phyloP scores from a whole-genome alignment of 108 stramenopile genomes.

The Fistulifera pelliculosa region DNA sequence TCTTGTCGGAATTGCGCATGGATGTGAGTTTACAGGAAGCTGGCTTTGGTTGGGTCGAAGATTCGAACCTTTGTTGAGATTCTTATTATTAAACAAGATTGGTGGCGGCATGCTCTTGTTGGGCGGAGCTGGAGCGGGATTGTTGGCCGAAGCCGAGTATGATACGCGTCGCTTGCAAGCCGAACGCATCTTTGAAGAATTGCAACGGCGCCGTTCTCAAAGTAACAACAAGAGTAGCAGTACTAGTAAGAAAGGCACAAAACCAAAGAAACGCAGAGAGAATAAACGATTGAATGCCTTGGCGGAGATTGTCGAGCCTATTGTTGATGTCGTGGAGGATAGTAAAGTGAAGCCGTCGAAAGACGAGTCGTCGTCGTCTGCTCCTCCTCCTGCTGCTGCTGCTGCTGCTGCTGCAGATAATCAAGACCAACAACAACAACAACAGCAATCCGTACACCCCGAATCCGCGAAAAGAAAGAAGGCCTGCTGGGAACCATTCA shows the following conservation, averaged over 20 bases:
- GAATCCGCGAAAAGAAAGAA: constrained; percentile 1
- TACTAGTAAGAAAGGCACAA: constrained; percentile 29
- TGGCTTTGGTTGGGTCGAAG: constrained; percentile 71
- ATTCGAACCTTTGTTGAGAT: constrained; percentile 29
- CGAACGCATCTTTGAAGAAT: constrained; percentile 71
- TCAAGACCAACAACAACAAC: constrained; percentile 12
- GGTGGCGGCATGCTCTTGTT: constrained; percentile 54
- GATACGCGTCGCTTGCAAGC: constrained; percentile 58
- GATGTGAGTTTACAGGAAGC: constrained; percentile 22
- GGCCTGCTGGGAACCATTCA: constrained; percentile 48
- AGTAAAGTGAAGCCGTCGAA: no score
- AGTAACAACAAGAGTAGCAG: constrained; percentile 11
- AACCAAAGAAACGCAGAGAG: constrained; percentile 43
- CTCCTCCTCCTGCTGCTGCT: background rate
- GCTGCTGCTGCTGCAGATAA: background rate
- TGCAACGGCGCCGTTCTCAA: constrained; percentile 49
- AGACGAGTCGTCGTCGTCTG: background rate
- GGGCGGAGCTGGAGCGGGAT: constrained; percentile 42
- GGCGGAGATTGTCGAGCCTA: constrained; percentile 48
- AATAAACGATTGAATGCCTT: constrained; percentile 56
- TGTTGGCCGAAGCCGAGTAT: constrained; percentile 57
- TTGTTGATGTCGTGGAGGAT: background rate
- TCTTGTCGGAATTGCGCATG: constrained; percentile 50
- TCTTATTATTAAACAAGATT: constrained; percentile 67
- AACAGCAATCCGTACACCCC: background rate